Evolutionary conservation across 305 asterid genomes (phyloP).

Genomic region (Plantago lanceolata): DNA sequence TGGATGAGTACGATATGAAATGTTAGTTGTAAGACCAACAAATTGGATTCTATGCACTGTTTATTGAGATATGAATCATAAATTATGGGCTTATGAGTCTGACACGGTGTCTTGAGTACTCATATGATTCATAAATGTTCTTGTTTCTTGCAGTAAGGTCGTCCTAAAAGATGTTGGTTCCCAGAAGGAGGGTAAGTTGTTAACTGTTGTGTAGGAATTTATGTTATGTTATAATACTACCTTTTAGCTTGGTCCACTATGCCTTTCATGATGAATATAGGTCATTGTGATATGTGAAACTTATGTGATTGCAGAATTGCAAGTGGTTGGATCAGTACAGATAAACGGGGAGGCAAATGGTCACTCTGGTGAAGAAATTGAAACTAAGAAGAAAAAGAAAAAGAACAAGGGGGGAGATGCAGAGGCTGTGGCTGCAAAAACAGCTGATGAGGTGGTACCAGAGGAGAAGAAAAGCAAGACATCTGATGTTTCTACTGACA

Average conservation of each 20-base stretch:
- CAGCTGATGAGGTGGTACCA: slow-evolving; percentile 13
- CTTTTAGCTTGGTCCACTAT: not conserved
- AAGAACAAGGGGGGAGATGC: slow-evolving; percentile 32
- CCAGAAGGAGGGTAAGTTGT: slow-evolving; percentile 32
- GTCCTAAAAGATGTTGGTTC: slow-evolving; percentile 18
- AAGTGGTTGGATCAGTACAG: slow-evolving; percentile 15
- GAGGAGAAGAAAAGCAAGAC: slow-evolving; percentile 6
- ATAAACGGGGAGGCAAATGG: slow-evolving; percentile 29
- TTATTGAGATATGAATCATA: no score
- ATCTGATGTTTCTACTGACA: not conserved
- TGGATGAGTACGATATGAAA: no score
- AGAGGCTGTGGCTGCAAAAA: slow-evolving; percentile 20
- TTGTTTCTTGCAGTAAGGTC: slow-evolving; percentile 25
- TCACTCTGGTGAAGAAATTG: slow-evolving; percentile 28
- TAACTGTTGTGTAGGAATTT: slow-evolving; percentile 1
- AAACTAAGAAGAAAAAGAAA: slow-evolving; percentile 48
- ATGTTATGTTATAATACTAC: slow-evolving; percentile 1
- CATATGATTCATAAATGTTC: no score
- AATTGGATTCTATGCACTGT: no score
- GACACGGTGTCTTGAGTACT: no score
- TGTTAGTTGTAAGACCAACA: no score
- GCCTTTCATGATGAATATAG: slow-evolving; percentile 3
- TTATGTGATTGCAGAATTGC: slow-evolving; percentile 28
- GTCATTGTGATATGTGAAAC: slow-evolving; percentile 3
- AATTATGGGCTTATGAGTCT: no score